Evolutionary conservation across 2,329 filamentous ascomycete genomes (phyloP).

Genomic region (Penicillium sp.): DNA sequence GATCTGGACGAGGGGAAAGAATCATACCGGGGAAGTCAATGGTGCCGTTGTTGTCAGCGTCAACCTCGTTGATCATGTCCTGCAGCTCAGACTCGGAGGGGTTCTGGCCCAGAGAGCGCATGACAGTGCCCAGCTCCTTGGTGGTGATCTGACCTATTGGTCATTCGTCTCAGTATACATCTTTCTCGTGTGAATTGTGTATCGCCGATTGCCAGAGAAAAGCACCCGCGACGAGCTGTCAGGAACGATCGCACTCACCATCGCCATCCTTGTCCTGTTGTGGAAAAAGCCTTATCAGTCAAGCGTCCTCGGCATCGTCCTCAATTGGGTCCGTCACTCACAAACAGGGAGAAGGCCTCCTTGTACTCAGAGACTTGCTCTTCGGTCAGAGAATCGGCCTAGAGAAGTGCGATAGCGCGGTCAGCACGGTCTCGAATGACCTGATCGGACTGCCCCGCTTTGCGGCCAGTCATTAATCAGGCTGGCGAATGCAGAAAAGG

Average conservation of each 20-base stretch:
- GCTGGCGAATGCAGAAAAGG: slow-evolving; percentile 1
- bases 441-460: slow-evolving; percentile 34
- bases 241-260: slow-evolving; percentile 60
- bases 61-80: slow-evolving; percentile 93
- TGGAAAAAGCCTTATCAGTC: slow-evolving; percentile 21
- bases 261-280: slow-evolving; percentile 83
- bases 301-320: background rate
- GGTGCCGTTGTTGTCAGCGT: slow-evolving; percentile 88
- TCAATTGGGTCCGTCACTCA: slow-evolving; percentile 57
- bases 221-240: background rate
- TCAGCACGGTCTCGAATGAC: slow-evolving; percentile 27
- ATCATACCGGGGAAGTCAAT: slow-evolving; percentile 82
- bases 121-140: slow-evolving; percentile 85
- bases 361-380: slow-evolving; percentile 99
- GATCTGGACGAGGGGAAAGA: background rate
- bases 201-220: background rate
- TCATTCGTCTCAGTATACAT: slow-evolving; percentile 10
- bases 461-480: slow-evolving; percentile 27
- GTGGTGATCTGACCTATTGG: slow-evolving; percentile 79
- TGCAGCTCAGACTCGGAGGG: slow-evolving; percentile 86
- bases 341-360: slow-evolving; percentile 99
- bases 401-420: slow-evolving; percentile 24
- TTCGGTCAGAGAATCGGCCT: slow-evolving; percentile 98
- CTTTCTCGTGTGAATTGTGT: background rate
- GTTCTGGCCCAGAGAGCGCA: slow-evolving; percentile 87